Evolutionary conservation across 306 rosid genomes (phyloP).

Genomic region (Notholithocarpus densiflorus): DNA sequence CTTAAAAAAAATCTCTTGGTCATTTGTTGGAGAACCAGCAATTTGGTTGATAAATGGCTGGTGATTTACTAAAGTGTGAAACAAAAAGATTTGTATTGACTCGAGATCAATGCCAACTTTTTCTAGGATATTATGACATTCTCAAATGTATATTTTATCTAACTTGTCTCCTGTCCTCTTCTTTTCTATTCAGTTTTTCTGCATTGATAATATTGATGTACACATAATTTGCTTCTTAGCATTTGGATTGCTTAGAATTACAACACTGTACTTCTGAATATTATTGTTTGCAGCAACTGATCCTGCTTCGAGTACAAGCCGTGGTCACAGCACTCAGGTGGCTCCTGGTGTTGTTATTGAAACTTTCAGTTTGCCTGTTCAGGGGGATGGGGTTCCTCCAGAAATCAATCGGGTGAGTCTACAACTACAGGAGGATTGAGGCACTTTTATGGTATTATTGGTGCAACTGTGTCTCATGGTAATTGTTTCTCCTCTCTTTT

Average conservation of each 20-base stretch:
- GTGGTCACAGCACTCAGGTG: slow-evolving; percentile 54
- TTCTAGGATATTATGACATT: background rate
- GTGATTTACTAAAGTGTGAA: background rate
- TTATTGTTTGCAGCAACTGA: slow-evolving; percentile 55
- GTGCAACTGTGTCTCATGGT: slow-evolving; percentile 2
- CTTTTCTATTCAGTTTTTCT: background rate
- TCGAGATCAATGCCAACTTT: background rate
- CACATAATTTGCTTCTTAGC: background rate
- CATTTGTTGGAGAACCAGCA: background rate
- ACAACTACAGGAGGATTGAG: slow-evolving; percentile 17
- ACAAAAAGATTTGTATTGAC: background rate
- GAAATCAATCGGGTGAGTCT: slow-evolving; percentile 74
- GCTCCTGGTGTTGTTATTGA: slow-evolving; percentile 91
- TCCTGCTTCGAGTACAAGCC: slow-evolving; percentile 72
- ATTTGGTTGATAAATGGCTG: background rate
- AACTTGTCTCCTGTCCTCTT: background rate
- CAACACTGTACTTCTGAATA: slow-evolving; percentile 21
- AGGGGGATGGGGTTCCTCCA: slow-evolving; percentile 73
- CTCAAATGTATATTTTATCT: background rate
- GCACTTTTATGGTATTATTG: slow-evolving; percentile 14
- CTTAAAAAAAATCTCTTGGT: background rate
- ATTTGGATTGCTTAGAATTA: background rate
- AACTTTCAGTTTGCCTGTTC: slow-evolving; percentile 80
- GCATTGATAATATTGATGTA: background rate
- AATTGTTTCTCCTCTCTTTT: slow-evolving; percentile 16